Percentiles rank a stretch among this genome's conserved stretches.
These are phyloP conservation scores for Pythium dissimile DNA, from an alignment of 352 stramenopile genomes.

Conservation along the genomic window DNA sequence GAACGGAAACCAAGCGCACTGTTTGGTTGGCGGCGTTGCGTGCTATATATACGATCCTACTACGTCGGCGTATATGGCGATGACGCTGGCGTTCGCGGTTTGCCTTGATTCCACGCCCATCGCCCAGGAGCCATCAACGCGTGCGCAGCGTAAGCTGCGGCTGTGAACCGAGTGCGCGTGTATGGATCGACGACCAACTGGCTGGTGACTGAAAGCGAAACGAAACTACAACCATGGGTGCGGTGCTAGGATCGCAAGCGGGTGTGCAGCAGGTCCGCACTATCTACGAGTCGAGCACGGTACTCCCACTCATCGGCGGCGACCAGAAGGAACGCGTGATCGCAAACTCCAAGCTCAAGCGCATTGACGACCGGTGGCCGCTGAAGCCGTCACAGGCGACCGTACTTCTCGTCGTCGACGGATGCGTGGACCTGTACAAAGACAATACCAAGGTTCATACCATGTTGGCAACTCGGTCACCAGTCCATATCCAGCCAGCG, in stretches of 20 bases:
- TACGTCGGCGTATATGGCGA: too few relatives aligned
- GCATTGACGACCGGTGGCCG: conserved; percentile 30
- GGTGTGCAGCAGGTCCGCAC: conserved; percentile 34
- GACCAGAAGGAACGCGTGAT: conserved; percentile 51
- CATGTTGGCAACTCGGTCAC: conserved; percentile 28
- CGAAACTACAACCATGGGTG: conserved; percentile 39
- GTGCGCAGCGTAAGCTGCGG: not conserved
- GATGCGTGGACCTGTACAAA: conserved; percentile 44
- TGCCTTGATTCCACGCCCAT: too few relatives aligned
- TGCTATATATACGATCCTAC: too few relatives aligned
- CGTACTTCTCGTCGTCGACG: conserved; percentile 55
- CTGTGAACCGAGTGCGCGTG: not conserved
- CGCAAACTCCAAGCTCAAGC: conserved; percentile 40
- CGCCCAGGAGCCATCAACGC: too few relatives aligned
- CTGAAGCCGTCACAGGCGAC: conserved; percentile 29
- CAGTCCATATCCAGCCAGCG: conserved; percentile 8
- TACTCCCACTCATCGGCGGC: conserved; percentile 57
- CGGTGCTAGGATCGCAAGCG: conserved; percentile 39
- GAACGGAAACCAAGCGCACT: too few relatives aligned
- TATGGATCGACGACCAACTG: too few relatives aligned
- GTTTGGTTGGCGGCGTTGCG: too few relatives aligned
- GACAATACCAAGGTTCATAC: conserved; percentile 40
- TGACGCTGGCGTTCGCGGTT: too few relatives aligned
- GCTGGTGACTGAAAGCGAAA: too few relatives aligned
- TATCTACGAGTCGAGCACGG: conserved; percentile 55